Base-by-base conservation (phyloP, 805 yeast genomes). In the Metschnikowia henanensis region DNA sequence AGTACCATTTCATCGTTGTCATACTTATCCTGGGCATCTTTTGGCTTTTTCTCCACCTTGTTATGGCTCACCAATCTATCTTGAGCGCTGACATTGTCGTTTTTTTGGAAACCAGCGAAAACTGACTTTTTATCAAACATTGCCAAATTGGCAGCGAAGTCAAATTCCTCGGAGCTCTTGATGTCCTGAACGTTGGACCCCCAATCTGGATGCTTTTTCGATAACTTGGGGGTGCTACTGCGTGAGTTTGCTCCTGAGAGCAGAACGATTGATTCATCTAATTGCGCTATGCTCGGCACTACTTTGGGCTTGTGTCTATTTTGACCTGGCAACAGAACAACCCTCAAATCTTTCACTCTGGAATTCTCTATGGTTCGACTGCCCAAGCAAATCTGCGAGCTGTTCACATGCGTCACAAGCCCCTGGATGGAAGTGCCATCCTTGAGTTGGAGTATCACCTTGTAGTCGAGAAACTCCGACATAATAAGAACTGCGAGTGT, bases 91-190 rank as follows among this genome's bases (percentile, higher is more conserved):
- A 80, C 72, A 15, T 70, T 74, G 58, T 90, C 97, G 41, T 72
- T 66, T 49, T 74, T 73, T 39, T 80, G 80, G 57, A 91, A 76
- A 59, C 87, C 89, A 37, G 84, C 86, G 62, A 91, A 85, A 3
- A 90, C 92, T 5, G 82, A 73, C 46, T 74, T 70, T 62, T 91
- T 91, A 62, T 91, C 94, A 57, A 91, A 91, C 71, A 82, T 80
- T 19, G 83, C 83, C 50, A 91, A 72, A 58, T 86, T 87, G 12
- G 87, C 83, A 43, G 80, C 87, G 62, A 91, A 91, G 61, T 91
- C 97, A 64, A 91, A 91, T 50, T 89, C 97, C 18, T 50, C 47
- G n/a, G 55, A 43, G 42, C 73, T 60, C 51, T 79, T 72, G 60
- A 79, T 74, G 46, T 70, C 65, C 35, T 44, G 65, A 52, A 80